Conservation (phyloP, 2,329 filamentous ascomycete species). For the Pezicula neosporulosa region DNA sequence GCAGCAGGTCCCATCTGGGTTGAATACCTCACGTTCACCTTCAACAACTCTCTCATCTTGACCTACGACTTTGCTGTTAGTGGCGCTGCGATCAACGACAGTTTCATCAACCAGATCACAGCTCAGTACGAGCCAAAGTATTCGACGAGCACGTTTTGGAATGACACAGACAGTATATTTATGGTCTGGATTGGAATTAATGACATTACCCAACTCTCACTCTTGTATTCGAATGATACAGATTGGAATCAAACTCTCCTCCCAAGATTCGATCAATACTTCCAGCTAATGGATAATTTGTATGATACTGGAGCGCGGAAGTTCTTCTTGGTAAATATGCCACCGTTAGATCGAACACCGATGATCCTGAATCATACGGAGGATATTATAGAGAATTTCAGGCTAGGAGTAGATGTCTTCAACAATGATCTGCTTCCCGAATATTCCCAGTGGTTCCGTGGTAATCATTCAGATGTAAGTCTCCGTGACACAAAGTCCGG, state of each 20-base stretch:
- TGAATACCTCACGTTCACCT: slow-evolving; percentile 37
- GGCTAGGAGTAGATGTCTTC: slow-evolving; percentile 1
- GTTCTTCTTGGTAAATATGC: slow-evolving; percentile 5
- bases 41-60: slow-evolving; percentile 32
- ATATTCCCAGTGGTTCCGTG: slow-evolving; percentile 1
- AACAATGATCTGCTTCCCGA: slow-evolving; percentile 2
- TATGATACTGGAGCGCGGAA: slow-evolving; percentile 6
- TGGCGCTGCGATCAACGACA: slow-evolving; percentile 27
- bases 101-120: slow-evolving; percentile 27
- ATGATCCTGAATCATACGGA: slow-evolving; percentile 1
- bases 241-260: too few relatives aligned
- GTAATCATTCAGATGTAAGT: slow-evolving; percentile 5
- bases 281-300: slow-evolving; percentile 1
- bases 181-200: slow-evolving; percentile 50
- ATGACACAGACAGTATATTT: slow-evolving; percentile 35
- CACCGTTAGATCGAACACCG: slow-evolving; percentile 5
- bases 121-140: slow-evolving; percentile 7
- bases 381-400: background rate
- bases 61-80: slow-evolving; percentile 45
- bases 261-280: background rate
- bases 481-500: background rate
- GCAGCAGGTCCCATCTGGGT: slow-evolving; percentile 47
- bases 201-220: slow-evolving; percentile 30
- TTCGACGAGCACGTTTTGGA: slow-evolving; percentile 30
- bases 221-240: too few relatives aligned